phyloP scores from a whole-genome alignment of 2,329 filamentous ascomycete species.

The Dothideomycetidae sp. region DNA sequence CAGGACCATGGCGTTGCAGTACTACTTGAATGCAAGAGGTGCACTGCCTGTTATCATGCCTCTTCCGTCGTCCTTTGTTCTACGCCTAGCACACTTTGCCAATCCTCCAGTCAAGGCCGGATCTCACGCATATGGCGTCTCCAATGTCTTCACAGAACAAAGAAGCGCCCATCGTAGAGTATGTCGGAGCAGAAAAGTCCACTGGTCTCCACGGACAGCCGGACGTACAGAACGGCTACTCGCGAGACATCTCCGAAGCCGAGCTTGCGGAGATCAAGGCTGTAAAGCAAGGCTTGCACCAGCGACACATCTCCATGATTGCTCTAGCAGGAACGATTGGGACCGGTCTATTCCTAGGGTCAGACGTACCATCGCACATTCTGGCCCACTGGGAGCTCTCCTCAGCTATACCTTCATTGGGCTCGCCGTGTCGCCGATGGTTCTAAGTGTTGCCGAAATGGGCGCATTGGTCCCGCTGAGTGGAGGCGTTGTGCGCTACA shows the following conservation, averaged over 20 bases:
- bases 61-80: too few species aligned
- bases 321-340: slow-evolving; percentile 23
- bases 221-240: too few species aligned
- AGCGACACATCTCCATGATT: slow-evolving; percentile 24
- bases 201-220: too few species aligned
- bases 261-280: not conserved
- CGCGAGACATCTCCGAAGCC: not conserved
- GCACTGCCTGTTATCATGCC: too few species aligned
- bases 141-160: too few species aligned
- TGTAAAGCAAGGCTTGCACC: slow-evolving; percentile 14
- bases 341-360: slow-evolving; percentile 26
- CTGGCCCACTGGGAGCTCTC: slow-evolving; percentile 40
- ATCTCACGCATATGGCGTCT: too few species aligned
- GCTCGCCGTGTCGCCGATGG: slow-evolving; percentile 44
- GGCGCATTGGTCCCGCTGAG: slow-evolving; percentile 46
- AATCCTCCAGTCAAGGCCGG: too few species aligned
- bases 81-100: too few species aligned
- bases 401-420: slow-evolving; percentile 45
- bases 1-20: too few species aligned
- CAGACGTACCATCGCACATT: slow-evolving; percentile 41
- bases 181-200: too few species aligned
- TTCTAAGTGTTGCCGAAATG: slow-evolving; percentile 55
- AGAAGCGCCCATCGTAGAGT: too few species aligned
- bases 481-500: slow-evolving; percentile 50
- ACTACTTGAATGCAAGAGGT: too few species aligned